Evolutionary conservation across 2,329 filamentous ascomycete genomes (phyloP).

Genomic region (Blastomyces gilchristii): DNA sequence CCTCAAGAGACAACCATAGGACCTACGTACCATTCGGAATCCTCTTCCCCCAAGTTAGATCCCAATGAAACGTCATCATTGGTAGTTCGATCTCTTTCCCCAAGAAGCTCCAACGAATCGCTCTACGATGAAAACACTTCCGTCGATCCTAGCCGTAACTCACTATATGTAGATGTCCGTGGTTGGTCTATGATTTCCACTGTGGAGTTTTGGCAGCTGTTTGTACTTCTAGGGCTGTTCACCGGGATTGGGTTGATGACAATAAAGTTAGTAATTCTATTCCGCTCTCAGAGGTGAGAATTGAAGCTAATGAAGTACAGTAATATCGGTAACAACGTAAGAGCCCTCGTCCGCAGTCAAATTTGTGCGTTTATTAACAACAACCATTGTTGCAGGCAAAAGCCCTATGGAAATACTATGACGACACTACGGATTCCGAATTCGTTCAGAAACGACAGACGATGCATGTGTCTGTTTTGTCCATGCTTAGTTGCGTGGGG

Average conservation of each 20-base stretch:
- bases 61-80: conserved; percentile 71
- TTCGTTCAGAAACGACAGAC: conserved; percentile 76
- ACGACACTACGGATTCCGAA: conserved; percentile 58
- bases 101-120: conserved; percentile 44
- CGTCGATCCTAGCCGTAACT: conserved; percentile 58
- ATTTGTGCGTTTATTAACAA: not conserved
- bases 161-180: conserved; percentile 81
- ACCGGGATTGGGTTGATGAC: conserved; percentile 95
- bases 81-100: conserved; percentile 52
- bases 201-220: conserved; percentile 83
- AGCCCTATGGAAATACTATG: conserved; percentile 79
- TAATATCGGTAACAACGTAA: conserved; percentile 83
- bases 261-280: conserved; percentile 68
- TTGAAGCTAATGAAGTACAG: conserved; percentile 40
- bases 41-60: conserved; percentile 27
- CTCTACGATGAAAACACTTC: conserved; percentile 39
- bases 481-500: conserved; percentile 73
- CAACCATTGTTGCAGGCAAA: conserved; percentile 40
- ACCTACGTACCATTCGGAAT: conserved; percentile 23
- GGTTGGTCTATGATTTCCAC: conserved; percentile 63
- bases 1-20: conserved; percentile 24
- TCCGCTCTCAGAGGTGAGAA: not conserved
- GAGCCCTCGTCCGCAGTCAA: conserved; percentile 9
- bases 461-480: conserved; percentile 90
- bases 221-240: conserved; percentile 76